Base-by-base conservation (phyloP, 169 alveolate species). In the Plasmodium malariae region DNA sequence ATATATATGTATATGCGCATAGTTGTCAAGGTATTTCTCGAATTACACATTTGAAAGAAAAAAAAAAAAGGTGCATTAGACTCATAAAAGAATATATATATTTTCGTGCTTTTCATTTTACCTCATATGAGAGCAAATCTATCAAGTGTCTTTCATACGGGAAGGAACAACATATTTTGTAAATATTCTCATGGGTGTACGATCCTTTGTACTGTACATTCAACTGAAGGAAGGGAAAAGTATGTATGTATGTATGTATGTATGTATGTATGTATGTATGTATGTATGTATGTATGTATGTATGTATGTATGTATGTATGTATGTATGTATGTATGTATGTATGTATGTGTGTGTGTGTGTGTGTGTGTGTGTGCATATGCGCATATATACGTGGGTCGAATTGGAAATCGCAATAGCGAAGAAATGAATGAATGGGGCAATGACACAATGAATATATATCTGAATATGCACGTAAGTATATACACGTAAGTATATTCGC, bases 191-290 rank as follows among this genome's bases (percentile, higher is more conserved):
- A 54, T 80, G 83, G 3, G 59, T 67, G 30, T 80, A 67, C 30
- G 90, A 80, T 19, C 90, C 90, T 60, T 67, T 80, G 51, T 80
- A 80, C 19, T 80, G 85, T 60, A 80, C 57, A 40, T 80, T 80
- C 59, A 80, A 43, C 90, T 80, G 51, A 11, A 60, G 62, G 19
- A 51, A 21, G 49, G 49, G 54, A 34, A 59, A 67, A 1, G n/a
- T 3, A 45, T 6, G 62, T 12, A 30, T 54, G 87, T 26, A 28
- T 43, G 24, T 11, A 24, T 19, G 36, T 43, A 5, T 30, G 17
- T n/a, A n/a, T 28, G 21, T 49, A 48, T 49, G 65, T 19, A 0
- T 21, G 49, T 1, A 17, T 6, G 1, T 28, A 43, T 48, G 17
- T 11, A 48, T 48, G 36, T 1, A 59, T 48, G 17, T 21, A 3